Percentiles rank a stretch among this genome's conserved stretches.
These are phyloP conservation scores for Cyberlindnera samutprakarnensis DNA, from an alignment of 805 yeast genomes.

Conservation along the genomic window DNA sequence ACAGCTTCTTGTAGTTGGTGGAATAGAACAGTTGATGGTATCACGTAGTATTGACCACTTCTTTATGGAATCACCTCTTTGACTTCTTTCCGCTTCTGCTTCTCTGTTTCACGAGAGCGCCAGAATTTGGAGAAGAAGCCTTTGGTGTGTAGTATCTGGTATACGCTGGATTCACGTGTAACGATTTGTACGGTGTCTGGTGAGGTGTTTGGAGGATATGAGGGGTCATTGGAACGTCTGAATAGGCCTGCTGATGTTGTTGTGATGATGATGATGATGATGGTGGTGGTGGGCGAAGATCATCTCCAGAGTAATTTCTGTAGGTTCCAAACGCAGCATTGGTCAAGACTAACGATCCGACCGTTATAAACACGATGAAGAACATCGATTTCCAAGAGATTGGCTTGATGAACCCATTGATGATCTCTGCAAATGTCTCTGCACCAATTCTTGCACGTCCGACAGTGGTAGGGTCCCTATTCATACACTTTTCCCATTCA, in stretches of 20 bases:
- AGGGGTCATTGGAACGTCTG: conserved; percentile 12
- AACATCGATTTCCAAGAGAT: conserved; percentile 63
- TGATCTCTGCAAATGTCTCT: conserved; percentile 73
- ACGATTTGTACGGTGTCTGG: conserved; percentile 15
- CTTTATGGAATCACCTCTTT: conserved; percentile 10
- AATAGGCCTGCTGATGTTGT: conserved; percentile 5
- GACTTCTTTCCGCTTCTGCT: conserved; percentile 12
- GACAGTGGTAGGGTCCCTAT: conserved; percentile 57
- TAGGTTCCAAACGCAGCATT: conserved; percentile 42
- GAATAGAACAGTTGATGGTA: background rate
- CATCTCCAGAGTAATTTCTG: conserved; percentile 21
- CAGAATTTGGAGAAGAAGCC: conserved; percentile 15
- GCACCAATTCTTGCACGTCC: conserved; percentile 72
- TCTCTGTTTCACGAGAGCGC: conserved; percentile 14
- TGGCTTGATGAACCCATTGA: conserved; percentile 67
- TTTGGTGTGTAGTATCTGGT: conserved; percentile 19
- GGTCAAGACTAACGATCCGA: conserved; percentile 46
- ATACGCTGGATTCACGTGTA: conserved; percentile 16
- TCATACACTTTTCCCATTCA: conserved; percentile 78
- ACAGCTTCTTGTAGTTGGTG: background rate
- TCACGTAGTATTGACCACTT: too few species aligned
- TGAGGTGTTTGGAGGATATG: conserved; percentile 13
- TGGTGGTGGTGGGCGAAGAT: conserved; percentile 3
- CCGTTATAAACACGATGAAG: conserved; percentile 35
- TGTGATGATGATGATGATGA: conserved; percentile 1